Base-by-base conservation (phyloP, 2,329 filamentous ascomycete genomes). In the Cercospora nicotianae region DNA sequence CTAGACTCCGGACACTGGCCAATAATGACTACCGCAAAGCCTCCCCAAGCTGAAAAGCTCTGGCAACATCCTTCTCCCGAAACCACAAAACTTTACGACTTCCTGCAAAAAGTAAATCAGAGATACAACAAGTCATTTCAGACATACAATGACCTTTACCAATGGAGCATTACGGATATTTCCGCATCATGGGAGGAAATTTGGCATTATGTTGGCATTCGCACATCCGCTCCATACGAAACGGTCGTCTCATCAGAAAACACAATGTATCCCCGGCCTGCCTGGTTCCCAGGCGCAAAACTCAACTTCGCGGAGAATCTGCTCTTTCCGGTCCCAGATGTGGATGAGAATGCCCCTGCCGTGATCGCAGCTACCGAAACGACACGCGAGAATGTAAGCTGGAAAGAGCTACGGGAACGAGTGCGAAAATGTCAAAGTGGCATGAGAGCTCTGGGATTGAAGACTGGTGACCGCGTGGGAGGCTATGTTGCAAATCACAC, bases 241-340 rank as follows among this genome's bases (percentile, higher is more conserved):
- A 74, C 94, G 89, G 90, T 92, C 51, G 82, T 97, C 18, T 87
- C 91, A 26, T 78, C 85, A 48, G 80, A 87, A 64, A 86, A 88
- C 5, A 84, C 87, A 58, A 91, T 98, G 86, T 98, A 93, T 75
- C 94, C 94, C 26, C 89, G 93, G 26, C 94, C 94, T 7, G 83
- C 89, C 68, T 98, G 97, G 83, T 98, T 97, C 79, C 79, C 88
- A 66, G 90, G 90, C 9, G 87, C 91, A 13, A 88, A 84, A 67
- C 84, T 98, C 72, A 99, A 98, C 80, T 98, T 97, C 78, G 94
- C 94, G 28, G 92, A 98, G 81, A 99, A 99, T 78, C 84, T 98
- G 64, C 87, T 99, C 3, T 97, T 90, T 78, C 94, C 94, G 3
- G 79, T 83, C 2, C 84, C 83, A 60, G 82, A 81, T 13, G 79